Percentiles rank a stretch among this genome's conserved stretches.
Evolutionary conservation across 2,329 filamentous ascomycete genomes (phyloP).

Genomic region (Clonostachys rhizophaga): DNA sequence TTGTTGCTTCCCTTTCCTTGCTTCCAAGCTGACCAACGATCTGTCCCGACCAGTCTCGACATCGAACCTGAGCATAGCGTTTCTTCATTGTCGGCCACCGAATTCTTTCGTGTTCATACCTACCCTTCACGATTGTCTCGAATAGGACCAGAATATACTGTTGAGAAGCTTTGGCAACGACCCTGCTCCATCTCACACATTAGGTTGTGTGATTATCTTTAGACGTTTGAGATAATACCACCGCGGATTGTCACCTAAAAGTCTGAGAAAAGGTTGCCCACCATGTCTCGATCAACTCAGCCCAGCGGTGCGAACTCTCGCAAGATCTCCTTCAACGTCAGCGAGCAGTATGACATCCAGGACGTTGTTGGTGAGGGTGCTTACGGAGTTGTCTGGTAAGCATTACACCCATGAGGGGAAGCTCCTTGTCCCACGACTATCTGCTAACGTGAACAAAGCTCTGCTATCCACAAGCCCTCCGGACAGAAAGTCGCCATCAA

Average conservation of each 20-base stretch:
- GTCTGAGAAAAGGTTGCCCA: slow-evolving; percentile 4
- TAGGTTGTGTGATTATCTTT: not conserved
- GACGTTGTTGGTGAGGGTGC: slow-evolving; percentile 98
- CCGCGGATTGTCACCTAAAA: not conserved
- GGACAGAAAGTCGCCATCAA: slow-evolving; percentile 99
- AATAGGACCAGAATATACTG: too few species aligned
- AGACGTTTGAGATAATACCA: not conserved
- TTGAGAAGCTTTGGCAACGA: too few species aligned
- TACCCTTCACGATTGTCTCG: too few species aligned
- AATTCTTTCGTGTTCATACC: too few species aligned
- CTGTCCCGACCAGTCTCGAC: not conserved
- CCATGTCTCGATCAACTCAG: slow-evolving; percentile 53
- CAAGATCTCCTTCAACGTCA: slow-evolving; percentile 99
- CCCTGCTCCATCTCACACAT: not conserved
- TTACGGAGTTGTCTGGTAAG: slow-evolving; percentile 97
- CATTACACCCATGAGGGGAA: slow-evolving; percentile 8
- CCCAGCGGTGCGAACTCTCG: slow-evolving; percentile 62
- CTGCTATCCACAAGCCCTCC: slow-evolving; percentile 95
- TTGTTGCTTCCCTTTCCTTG: not conserved
- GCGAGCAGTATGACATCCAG: slow-evolving; percentile 98
- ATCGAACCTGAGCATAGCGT: not conserved
- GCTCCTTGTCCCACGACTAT: not conserved
- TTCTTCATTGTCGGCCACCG: too few species aligned
- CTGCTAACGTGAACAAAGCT: slow-evolving; percentile 47
- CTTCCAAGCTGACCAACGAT: not conserved